These are phyloP conservation scores for Pichia sp. DNA, from an alignment of 1,139 yeast species.

Conservation along the genomic window DNA sequence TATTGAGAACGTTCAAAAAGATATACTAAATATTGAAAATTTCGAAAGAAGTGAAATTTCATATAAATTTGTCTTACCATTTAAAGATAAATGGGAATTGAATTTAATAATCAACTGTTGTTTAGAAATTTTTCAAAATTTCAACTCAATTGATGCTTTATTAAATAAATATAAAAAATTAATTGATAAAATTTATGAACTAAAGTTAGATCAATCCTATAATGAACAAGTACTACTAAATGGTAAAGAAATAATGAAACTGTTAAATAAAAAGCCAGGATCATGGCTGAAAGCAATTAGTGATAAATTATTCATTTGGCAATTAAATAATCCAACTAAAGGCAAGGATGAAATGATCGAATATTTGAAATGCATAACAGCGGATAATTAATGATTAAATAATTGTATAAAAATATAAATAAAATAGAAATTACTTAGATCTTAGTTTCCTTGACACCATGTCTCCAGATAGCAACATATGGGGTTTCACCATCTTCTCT, in stretches of 20 bases:
- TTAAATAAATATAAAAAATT: slow-evolving; percentile 12
- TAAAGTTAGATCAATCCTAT: slow-evolving; percentile 38
- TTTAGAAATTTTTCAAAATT: slow-evolving; percentile 17
- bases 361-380: slow-evolving; percentile 30
- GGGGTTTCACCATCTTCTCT: slow-evolving; percentile 99
- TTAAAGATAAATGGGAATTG: slow-evolving; percentile 46
- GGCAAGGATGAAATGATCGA: slow-evolving; percentile 48
- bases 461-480: slow-evolving; percentile 97
- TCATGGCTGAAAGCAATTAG: slow-evolving; percentile 69
- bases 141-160: slow-evolving; percentile 1
- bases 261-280: slow-evolving; percentile 62
- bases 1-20: slow-evolving; percentile 20
- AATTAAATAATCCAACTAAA: slow-evolving; percentile 60
- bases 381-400: slow-evolving; percentile 42
- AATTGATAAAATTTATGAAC: slow-evolving; percentile 22
- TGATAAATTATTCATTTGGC: slow-evolving; percentile 59
- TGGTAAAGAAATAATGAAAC: slow-evolving; percentile 57
- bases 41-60: slow-evolving; percentile 57
- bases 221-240: slow-evolving; percentile 51
- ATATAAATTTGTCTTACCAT: slow-evolving; percentile 42
- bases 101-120: slow-evolving; percentile 29
- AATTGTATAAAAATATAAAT: not conserved
- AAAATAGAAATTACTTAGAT: slow-evolving; percentile 44
- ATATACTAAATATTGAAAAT: slow-evolving; percentile 1
- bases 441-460: slow-evolving; percentile 86